phyloP scores from a whole-genome alignment of 352 stramenopile species.

The Phytophthora pini region DNA sequence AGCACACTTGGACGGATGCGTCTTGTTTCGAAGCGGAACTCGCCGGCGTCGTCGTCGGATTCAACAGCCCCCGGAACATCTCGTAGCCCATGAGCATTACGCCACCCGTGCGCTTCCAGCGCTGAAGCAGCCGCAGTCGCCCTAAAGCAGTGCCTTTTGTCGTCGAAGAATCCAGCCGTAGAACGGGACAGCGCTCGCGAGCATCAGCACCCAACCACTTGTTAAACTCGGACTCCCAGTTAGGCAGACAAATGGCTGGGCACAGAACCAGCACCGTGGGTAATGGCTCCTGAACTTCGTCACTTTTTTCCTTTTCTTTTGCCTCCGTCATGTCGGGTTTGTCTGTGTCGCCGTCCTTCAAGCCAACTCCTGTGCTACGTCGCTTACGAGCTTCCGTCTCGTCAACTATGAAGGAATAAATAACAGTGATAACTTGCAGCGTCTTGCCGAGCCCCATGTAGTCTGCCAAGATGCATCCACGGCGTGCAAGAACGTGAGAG shows the following conservation, averaged over 20 bases:
- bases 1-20: slow-evolving; percentile 67
- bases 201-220: slow-evolving; percentile 93
- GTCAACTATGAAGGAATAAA: slow-evolving; percentile 84
- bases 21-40: slow-evolving; percentile 42
- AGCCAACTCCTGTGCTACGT: slow-evolving; percentile 1
- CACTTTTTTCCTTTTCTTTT: not conserved
- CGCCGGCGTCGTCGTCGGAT: slow-evolving; percentile 53
- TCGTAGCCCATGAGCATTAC: slow-evolving; percentile 91
- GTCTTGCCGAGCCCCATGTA: slow-evolving; percentile 93
- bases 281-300: slow-evolving; percentile 18
- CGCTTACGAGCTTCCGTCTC: slow-evolving; percentile 32
- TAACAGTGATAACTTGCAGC: slow-evolving; percentile 85
- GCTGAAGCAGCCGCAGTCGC: slow-evolving; percentile 65
- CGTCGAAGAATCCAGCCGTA: slow-evolving; percentile 66
- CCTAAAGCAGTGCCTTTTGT: slow-evolving; percentile 60
- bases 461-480: slow-evolving; percentile 88
- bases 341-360: not conserved
- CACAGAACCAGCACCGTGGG: slow-evolving; percentile 92
- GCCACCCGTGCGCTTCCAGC: slow-evolving; percentile 79
- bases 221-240: slow-evolving; percentile 97
- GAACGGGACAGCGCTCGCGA: slow-evolving; percentile 58
- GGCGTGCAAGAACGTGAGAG: slow-evolving; percentile 51
- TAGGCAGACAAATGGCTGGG: slow-evolving; percentile 96
- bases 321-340: not conserved
- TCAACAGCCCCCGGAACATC: slow-evolving; percentile 88